A percentile compares a stretch with the other conserved stretches of the same genome.
Evolutionary conservation across 139 green algal genomes (phyloP).

Genomic region (Closterium sp.): DNA sequence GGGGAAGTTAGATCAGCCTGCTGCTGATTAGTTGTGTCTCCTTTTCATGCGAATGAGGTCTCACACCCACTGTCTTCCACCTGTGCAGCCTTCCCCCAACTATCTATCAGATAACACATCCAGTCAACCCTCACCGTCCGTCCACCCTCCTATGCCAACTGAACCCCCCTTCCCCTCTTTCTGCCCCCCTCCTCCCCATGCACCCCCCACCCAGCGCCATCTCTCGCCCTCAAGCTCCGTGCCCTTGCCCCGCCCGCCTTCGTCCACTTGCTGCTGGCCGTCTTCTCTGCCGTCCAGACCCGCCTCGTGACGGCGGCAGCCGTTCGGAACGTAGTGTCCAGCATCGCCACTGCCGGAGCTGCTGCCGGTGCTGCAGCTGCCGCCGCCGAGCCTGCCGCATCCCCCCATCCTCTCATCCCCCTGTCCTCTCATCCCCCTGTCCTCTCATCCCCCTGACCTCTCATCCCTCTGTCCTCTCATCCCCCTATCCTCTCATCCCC

Average conservation of each 20-base stretch:
- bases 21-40: too few relatives aligned
- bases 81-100: too few relatives aligned
- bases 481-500: too few relatives aligned
- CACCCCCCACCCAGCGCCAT: neutral
- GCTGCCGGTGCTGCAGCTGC: neutral
- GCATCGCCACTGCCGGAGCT: conserved; percentile 30
- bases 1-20: too few relatives aligned
- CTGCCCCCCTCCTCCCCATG: neutral
- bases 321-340: conserved; percentile 30
- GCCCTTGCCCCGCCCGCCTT: conserved; percentile 25
- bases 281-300: conserved; percentile 35
- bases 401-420: too few relatives aligned
- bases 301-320: conserved; percentile 27
- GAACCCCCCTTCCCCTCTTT: too few relatives aligned
- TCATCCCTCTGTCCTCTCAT: too few relatives aligned
- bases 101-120: too few relatives aligned
- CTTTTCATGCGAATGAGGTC: too few relatives aligned
- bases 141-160: neutral
- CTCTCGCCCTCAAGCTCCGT: conserved; percentile 40
- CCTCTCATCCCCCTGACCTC: too few relatives aligned
- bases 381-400: neutral
- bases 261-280: conserved; percentile 40
- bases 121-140: neutral
- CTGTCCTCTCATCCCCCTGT: too few relatives aligned
- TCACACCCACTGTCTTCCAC: too few relatives aligned